These are phyloP conservation scores for Syncephalis fuscata DNA, from an alignment of 371 early-diverging fungal species.

Conservation along the genomic window DNA sequence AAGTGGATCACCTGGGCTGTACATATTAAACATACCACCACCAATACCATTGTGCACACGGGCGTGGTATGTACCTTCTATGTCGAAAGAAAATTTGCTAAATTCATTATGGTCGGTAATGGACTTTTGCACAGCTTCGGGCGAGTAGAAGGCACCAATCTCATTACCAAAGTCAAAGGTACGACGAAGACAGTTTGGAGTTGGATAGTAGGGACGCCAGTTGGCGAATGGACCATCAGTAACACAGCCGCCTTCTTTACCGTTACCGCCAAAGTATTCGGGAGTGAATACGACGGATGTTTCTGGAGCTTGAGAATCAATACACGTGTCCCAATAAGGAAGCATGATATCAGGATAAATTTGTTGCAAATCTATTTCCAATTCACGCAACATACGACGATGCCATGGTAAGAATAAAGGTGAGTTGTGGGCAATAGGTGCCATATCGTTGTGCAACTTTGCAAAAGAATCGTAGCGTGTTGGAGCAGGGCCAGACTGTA, in stretches of 20 bases:
- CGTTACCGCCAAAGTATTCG: slow-evolving; percentile 11
- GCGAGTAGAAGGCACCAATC: background rate
- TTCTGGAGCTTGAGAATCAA: slow-evolving; percentile 10
- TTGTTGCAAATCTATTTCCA: slow-evolving; percentile 11
- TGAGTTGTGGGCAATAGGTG: background rate
- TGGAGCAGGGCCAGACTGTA: background rate
- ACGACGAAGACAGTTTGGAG: background rate
- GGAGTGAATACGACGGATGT: slow-evolving; percentile 4
- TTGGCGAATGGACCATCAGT: background rate
- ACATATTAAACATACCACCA: slow-evolving; percentile 1
- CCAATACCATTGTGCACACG: slow-evolving; percentile 3
- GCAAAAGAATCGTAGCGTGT: background rate
- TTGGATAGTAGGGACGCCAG: background rate
- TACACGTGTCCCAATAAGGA: slow-evolving; percentile 20
- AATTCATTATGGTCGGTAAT: background rate
- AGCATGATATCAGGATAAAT: slow-evolving; percentile 6
- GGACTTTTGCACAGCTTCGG: background rate
- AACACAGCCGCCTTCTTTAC: slow-evolving; percentile 1
- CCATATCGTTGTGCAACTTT: background rate
- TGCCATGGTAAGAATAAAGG: slow-evolving; percentile 17
- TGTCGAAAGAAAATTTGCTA: background rate
- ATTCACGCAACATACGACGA: slow-evolving; percentile 10
- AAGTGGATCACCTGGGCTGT: slow-evolving; percentile 1
- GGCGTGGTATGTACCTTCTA: slow-evolving; percentile 4
- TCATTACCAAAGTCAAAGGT: background rate